Base-by-base conservation (phyloP, 257 asterid species). In the Leptodermis oblonga region DNA sequence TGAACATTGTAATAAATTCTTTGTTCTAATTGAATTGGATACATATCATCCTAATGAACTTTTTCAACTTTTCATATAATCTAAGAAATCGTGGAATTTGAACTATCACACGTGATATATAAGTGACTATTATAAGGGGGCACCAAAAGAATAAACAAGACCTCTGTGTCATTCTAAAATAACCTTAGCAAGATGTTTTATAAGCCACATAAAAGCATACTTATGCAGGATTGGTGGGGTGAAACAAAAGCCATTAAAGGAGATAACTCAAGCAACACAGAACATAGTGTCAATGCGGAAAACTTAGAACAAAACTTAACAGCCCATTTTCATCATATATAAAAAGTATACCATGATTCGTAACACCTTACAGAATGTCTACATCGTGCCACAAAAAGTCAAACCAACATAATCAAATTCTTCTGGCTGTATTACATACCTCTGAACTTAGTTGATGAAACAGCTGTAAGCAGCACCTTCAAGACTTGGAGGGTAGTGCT, bases 401-500 rank as follows among this genome's bases (percentile, higher is more conserved):
- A 56, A 42, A 65, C 14, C 18, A 51, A n/a, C 46, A 73, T 18
- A 26, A 55, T 31, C 58, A 70, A 54, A 63, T 3, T 33, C 25
- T 52, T 60, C 63, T 31, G 52, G 56, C 61, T 49, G 76, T 62
- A 68, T 49, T 68, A 33, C 87, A 69, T 71, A 94, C 99, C 99
- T 83, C 98, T 89, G 82, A 94, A 85, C 82, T 85, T 91, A 69
- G 88, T 70, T 13, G 99, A 94, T 72, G 99, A 88, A 68, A 91
- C 96, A 73, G 96, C 96, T 61, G 98, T 91, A 74, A 94, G 93
- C 78, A 91, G 95, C 77, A 91, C 99, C 86, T 94, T 94, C 80
- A 94, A 79, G 37, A 94, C 97, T 87, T 94, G 97, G 79, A 94
- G 99, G 75, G 92, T 85, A 13, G 99, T 94, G 70, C 99, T 94